Base-by-base conservation (phyloP, 371 early-diverging fungal genomes). In the Entomophthora muscae region DNA sequence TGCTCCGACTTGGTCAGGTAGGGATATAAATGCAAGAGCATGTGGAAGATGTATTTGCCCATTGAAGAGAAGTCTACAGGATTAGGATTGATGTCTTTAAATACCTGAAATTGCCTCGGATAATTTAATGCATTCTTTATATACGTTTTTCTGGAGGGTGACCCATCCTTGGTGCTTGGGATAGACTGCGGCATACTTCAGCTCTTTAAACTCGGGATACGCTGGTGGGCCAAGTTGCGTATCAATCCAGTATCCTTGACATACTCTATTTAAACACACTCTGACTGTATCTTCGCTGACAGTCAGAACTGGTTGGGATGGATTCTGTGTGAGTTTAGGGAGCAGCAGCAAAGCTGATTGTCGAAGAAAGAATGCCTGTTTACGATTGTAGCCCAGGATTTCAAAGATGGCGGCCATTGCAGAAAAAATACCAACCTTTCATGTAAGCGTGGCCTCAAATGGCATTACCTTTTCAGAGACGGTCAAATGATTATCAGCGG, bases 381-480 rank as follows among this genome's bases (percentile, higher is more conserved):
- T 58, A 17, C 59, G 23, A 21, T 27, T 58, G 22, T 58, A 58
- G 22, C 59, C 59, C 17, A 58, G 31, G 30, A 21, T 58, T 17
- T 27, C 59, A 58, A 58, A 58, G 59, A 58, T 23, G 30, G 23
- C 59, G 5, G 59, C 59, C 59, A 58, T 58, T 13, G 59, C 21
- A 22, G 24, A 28, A 22, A 28, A 32, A 7, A 58, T 30, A 23
- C 21, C 26, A 26, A 55, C 28, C 56, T 55, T 12, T 26, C 12
- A 17, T 13, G n/a, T 55, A 26, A 22, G 28, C 28, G 12, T 17
- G 52, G n/a, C 12, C n/a, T 51, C 22, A 55, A 55, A 24, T 55
- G 22, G 28, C 5, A 55, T 22, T 58, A 58, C 59, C 31, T 58
- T 58, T 7, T 58, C 59, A 17, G 28, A 21, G 24, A 32, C 24